Evolutionary conservation across 768 basidiomycete species (phyloP), one percentile per base, ranked within the genome.

Genomic region (Lactarius hatsudake): DNA sequence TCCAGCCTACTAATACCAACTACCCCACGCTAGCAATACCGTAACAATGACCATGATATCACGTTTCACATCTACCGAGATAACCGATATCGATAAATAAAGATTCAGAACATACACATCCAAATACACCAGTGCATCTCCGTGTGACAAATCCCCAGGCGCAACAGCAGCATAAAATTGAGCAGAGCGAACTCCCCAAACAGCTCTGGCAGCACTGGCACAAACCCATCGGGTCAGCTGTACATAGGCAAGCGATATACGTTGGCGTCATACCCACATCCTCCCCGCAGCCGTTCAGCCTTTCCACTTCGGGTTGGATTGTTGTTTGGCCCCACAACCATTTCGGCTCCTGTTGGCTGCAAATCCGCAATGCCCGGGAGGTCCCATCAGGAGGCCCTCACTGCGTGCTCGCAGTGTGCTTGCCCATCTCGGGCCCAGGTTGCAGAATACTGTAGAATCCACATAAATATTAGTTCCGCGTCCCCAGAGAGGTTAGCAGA

Each of bases 271-370:
- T 56, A 68, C 67, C 42, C n/a, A n/a, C n/a, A n/a, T n/a, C n/a
- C n/a, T 32, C 67, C 63, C 18, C 67, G 28, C 32, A 68, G 58
- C 28, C 67, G 63, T 36, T 59, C 54, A 9, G 67, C 67, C 36
- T 66, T 66, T 32, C 62, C 63, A 30, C 5, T 43, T 28, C 36
- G 58, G 5, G 58, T 12, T 17, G 26, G 28, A 13, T 62, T 18
- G 20, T 53, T 40, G 17, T 55, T 12, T 5, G 57, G 3, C 13
- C 8, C 45, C 2, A 56, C 58, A 23, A 40, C 32, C 67, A 68
- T 68, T 34, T 28, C 23, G 58, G 63, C 51, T 0, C 51, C n/a
- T n/a, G n/a, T n/a, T n/a, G n/a, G n/a, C 26, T 28, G 32, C 30
- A 30, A 30, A 30, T 30, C 36, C 36, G 36, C 36, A 38, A 17